Conservation (phyloP, 768 basidiomycete genomes). For the Xanthoconium purpureum region DNA sequence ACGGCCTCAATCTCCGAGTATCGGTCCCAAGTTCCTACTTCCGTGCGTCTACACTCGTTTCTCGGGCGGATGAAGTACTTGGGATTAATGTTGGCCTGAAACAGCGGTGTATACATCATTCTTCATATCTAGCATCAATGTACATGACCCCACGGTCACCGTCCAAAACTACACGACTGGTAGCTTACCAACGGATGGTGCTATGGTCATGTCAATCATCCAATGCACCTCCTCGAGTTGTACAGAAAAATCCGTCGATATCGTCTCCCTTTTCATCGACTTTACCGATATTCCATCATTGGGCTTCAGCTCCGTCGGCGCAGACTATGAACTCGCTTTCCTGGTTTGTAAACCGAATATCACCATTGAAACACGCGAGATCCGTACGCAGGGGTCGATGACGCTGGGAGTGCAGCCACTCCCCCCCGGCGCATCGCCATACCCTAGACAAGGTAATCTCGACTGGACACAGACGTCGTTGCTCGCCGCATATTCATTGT, state of each 20-base stretch:
- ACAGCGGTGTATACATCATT: slow-evolving; percentile 8
- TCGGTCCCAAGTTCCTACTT: slow-evolving; percentile 14
- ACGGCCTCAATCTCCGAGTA: slow-evolving; percentile 9
- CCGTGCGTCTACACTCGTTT: slow-evolving; percentile 5
- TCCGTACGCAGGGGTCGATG: slow-evolving; percentile 15
- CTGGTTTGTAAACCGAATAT: slow-evolving; percentile 24
- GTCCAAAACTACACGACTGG: slow-evolving; percentile 15
- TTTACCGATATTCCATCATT: slow-evolving; percentile 13
- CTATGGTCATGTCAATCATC: slow-evolving; percentile 15
- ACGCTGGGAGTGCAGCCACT: slow-evolving; percentile 11
- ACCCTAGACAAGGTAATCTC: slow-evolving; percentile 10
- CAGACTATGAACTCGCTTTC: slow-evolving; percentile 20
- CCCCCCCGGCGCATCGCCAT: neutral
- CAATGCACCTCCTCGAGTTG: slow-evolving; percentile 11
- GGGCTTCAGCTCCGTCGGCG: slow-evolving; percentile 8
- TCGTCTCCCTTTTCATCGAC: slow-evolving; percentile 9
- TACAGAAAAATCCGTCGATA: slow-evolving; percentile 6
- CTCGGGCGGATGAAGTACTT: too few species aligned
- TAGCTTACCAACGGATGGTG: slow-evolving; percentile 14
- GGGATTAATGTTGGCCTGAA: neutral
- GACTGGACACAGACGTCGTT: slow-evolving; percentile 18
- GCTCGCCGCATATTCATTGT: slow-evolving; percentile 8
- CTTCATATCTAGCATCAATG: slow-evolving; percentile 12
- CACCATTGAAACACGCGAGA: slow-evolving; percentile 21
- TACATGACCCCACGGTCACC: slow-evolving; percentile 13